Evolutionary conservation across 2,329 filamentous ascomycete species (phyloP).

Genomic region (Fusarium anguioides): DNA sequence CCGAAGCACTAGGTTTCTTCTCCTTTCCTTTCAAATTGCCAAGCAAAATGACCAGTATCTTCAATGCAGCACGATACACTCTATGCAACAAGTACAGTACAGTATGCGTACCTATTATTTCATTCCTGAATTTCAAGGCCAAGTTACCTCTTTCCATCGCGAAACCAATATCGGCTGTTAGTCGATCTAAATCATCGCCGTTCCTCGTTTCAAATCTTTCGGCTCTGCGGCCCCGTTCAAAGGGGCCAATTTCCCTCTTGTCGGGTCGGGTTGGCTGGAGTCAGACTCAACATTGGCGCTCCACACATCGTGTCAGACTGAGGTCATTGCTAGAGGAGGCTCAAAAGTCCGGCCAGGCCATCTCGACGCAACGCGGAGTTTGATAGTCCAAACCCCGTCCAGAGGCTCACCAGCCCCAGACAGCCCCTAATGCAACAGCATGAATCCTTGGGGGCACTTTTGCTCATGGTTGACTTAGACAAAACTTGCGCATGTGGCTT

Average conservation of each 20-base stretch:
- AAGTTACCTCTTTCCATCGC: neutral
- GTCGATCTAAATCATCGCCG: slow-evolving; percentile 36
- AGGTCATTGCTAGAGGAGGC: slow-evolving; percentile 41
- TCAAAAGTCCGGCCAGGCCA: slow-evolving; percentile 28
- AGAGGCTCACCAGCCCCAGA: slow-evolving; percentile 24
- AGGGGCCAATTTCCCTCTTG: slow-evolving; percentile 33
- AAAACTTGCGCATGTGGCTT: slow-evolving; percentile 7
- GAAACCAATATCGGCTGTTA: slow-evolving; percentile 27
- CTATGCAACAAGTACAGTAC: neutral
- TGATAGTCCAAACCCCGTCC: slow-evolving; percentile 7
- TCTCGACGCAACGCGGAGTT: slow-evolving; percentile 7
- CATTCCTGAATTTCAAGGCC: slow-evolving; percentile 5
- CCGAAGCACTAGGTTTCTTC: slow-evolving; percentile 15
- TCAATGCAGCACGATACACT: no score
- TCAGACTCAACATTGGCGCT: slow-evolving; percentile 28
- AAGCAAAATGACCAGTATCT: neutral
- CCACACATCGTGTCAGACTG: slow-evolving; percentile 43
- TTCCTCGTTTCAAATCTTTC: slow-evolving; percentile 31
- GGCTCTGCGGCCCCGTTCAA: slow-evolving; percentile 24
- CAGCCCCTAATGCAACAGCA: slow-evolving; percentile 25
- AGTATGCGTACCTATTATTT: neutral
- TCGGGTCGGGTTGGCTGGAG: slow-evolving; percentile 33
- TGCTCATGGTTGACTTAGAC: slow-evolving; percentile 1
- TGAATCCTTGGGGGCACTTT: slow-evolving; percentile 14
- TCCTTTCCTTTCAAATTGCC: neutral